A percentile compares a stretch with the other conserved stretches of the same genome.
These are phyloP conservation scores for Pyrenophora graminea DNA, from an alignment of 2,329 filamentous ascomycete genomes.

Conservation along the genomic window DNA sequence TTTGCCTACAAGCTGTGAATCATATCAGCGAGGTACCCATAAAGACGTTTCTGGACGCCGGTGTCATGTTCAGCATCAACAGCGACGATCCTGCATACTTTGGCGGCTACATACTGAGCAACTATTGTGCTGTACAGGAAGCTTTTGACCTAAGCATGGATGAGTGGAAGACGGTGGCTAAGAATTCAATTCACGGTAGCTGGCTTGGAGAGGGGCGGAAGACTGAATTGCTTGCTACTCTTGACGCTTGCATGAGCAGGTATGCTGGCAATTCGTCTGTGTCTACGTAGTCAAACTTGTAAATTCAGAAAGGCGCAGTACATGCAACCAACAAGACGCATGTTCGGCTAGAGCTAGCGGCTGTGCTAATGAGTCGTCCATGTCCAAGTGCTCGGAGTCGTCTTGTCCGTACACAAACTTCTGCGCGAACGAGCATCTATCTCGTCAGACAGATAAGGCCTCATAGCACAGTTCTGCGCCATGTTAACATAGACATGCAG, in stretches of 20 bases:
- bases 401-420: no score
- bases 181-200: slow-evolving; percentile 66
- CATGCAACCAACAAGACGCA: background rate
- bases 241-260: slow-evolving; percentile 21
- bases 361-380: background rate
- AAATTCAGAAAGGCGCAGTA: background rate
- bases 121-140: slow-evolving; percentile 76
- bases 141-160: slow-evolving; percentile 64
- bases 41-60: slow-evolving; percentile 63
- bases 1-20: slow-evolving; percentile 60
- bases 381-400: background rate
- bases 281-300: background rate
- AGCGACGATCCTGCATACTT: slow-evolving; percentile 58
- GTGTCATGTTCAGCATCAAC: slow-evolving; percentile 72
- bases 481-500: slow-evolving; percentile 4
- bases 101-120: slow-evolving; percentile 74
- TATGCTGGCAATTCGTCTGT: slow-evolving; percentile 2
- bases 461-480: slow-evolving; percentile 2
- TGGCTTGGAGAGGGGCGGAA: slow-evolving; percentile 71
- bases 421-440: no score
- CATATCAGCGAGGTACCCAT: slow-evolving; percentile 60
- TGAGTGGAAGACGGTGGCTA: slow-evolving; percentile 71
- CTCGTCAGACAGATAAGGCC: background rate
- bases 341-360: background rate
- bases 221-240: slow-evolving; percentile 53